phyloP scores from a whole-genome alignment of 164 flowering plant species.

The Houttuynia cordata region DNA sequence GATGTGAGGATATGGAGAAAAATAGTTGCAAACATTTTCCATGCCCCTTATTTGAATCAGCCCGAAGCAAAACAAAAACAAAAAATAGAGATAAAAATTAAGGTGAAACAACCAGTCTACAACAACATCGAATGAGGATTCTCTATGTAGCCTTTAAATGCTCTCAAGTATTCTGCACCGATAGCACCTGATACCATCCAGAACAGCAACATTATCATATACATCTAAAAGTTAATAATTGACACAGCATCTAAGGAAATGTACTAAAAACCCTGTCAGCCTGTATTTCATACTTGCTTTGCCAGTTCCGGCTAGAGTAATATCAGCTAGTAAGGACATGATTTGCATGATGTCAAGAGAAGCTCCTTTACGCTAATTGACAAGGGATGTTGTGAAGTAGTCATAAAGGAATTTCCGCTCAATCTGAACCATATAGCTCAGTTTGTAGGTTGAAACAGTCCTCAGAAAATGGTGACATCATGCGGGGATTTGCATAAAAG shows the following conservation, averaged over 20 bases:
- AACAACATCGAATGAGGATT: constrained; percentile 84
- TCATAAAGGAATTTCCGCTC: no score
- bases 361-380: no score
- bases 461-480: no score
- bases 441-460: no score
- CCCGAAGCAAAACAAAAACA: not conserved
- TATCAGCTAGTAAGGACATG: not conserved
- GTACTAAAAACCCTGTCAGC: no score
- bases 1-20: not conserved
- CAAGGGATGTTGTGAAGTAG: no score
- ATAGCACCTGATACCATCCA: constrained; percentile 52
- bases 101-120: constrained; percentile 14
- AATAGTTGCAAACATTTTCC: not conserved
- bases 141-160: constrained; percentile 85
- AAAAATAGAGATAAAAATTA: constrained; percentile 3
- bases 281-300: no score
- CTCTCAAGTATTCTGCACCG: constrained; percentile 91
- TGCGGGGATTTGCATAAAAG: no score
- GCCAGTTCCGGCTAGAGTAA: no score
- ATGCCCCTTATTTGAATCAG: constrained; percentile 10
- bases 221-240: not conserved
- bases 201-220: not conserved
- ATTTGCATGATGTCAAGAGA: no score
- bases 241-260: not conserved
- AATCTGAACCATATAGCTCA: no score